Base-by-base conservation (phyloP, 176 grass and related monocot genomes). In the Lolium rigidum region DNA sequence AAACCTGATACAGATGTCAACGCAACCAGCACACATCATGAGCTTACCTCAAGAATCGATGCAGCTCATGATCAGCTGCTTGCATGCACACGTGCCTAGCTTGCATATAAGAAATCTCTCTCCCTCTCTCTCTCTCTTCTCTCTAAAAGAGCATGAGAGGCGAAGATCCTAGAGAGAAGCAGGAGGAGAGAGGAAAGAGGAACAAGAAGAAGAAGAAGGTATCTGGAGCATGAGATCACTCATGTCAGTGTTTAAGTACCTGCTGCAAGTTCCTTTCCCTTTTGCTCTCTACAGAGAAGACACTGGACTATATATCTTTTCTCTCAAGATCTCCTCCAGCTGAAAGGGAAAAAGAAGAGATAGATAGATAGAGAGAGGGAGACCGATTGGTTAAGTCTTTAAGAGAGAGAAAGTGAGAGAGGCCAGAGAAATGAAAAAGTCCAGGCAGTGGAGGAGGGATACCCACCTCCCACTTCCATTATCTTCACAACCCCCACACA, bases 401-500 rank as follows among this genome's bases (percentile, higher is more conserved):
- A 37, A 51, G 63, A 90, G 87, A 90, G 72, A 85, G 77, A 92
- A 83, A 80, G 44, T 82, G 89, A 90, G 57, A 59, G 50, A 47
- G 37, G n/a, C 48, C 15, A 82, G 21, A 28, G 86, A 87, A 56
- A 63, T 83, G 81, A 91, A 75, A 68, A 62, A 66, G 61, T 43
- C 68, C 68, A 71, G 72, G 82, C 86, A 89, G 87, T 67, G 76
- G 87, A 95, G 85, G 70, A 93, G 71, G 95, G 89, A 93, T 90
- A 84, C 83, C 89, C 84, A 93, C 91, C 91, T 88, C 89, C 93
- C 92, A 88, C 92, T 95, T 79, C 86, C 91, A 92, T 95, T 90
- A 98, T 95, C 91, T 86, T 87, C 85, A 88, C 82, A 86, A 74
- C 80, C 64, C 80, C 63, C 82, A 48, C 75, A 21, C 62, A 39